Conservation (phyloP, 2,329 filamentous ascomycete species). For the Xylaria multiplex region DNA sequence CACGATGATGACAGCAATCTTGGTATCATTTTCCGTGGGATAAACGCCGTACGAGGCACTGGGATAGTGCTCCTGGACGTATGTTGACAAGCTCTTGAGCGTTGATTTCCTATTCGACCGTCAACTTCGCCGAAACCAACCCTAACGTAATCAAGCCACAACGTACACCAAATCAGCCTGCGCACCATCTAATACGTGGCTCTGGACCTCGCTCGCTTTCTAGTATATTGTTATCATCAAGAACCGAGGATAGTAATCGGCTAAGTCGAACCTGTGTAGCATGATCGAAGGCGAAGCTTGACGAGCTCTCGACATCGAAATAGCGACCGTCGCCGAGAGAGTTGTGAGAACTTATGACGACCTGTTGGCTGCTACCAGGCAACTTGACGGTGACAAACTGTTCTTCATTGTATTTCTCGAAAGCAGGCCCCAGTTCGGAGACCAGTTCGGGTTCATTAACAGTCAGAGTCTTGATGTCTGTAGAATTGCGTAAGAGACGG, state of each 20-base stretch:
- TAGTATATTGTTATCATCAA: slow-evolving; percentile 50
- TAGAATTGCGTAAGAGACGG: slow-evolving; percentile 30
- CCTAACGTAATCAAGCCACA: background rate
- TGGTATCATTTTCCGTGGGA: slow-evolving; percentile 78
- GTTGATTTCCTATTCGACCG: slow-evolving; percentile 75
- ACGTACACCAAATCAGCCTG: slow-evolving; percentile 83
- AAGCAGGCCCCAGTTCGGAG: slow-evolving; percentile 80
- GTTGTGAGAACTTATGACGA: slow-evolving; percentile 89
- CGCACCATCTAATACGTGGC: slow-evolving; percentile 78
- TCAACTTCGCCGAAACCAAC: slow-evolving; percentile 37
- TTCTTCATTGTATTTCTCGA: slow-evolving; percentile 95
- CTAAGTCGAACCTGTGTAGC: slow-evolving; percentile 69
- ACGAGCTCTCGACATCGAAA: slow-evolving; percentile 88
- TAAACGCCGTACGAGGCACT: slow-evolving; percentile 84
- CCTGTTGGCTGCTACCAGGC: slow-evolving; percentile 82
- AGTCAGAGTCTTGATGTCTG: slow-evolving; percentile 91
- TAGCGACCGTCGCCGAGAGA: slow-evolving; percentile 82
- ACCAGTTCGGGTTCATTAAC: slow-evolving; percentile 74
- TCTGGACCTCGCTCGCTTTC: slow-evolving; percentile 86
- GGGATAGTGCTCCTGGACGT: slow-evolving; percentile 89
- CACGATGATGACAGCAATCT: slow-evolving; percentile 83
- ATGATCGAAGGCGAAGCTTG: slow-evolving; percentile 90
- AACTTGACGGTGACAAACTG: slow-evolving; percentile 91
- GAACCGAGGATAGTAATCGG: slow-evolving; percentile 3
- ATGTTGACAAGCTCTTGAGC: slow-evolving; percentile 77